Conservation (phyloP, 164 flowering plant species). For the Aristolochia fimbriata region DNA sequence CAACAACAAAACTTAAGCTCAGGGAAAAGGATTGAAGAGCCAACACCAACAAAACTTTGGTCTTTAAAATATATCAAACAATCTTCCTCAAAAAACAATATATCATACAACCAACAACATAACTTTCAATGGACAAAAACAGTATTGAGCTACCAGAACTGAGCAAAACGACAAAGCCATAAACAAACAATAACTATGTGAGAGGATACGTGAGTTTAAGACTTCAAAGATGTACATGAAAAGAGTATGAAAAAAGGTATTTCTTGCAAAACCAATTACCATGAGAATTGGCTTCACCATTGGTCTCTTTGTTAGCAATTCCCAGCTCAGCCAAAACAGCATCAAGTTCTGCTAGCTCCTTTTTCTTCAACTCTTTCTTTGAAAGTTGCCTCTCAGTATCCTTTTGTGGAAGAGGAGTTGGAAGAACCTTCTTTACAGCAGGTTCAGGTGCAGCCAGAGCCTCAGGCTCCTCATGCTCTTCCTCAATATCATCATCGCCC, state of each 20-base stretch:
- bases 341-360: slow-evolving; percentile 81
- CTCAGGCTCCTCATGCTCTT: slow-evolving; percentile 61
- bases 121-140: no score
- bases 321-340: slow-evolving; percentile 84
- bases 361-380: slow-evolving; percentile 83
- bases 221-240: background rate
- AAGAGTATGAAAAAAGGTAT: no score
- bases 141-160: no score
- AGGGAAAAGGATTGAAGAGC: no score
- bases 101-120: no score
- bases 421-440: slow-evolving; percentile 32
- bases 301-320: slow-evolving; percentile 28
- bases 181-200: background rate
- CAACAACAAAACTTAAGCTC: no score
- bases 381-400: slow-evolving; percentile 87
- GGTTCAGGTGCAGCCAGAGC: slow-evolving; percentile 33
- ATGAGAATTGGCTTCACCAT: slow-evolving; percentile 31
- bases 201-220: background rate
- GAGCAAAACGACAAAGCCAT: no score
- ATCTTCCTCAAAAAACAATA: no score
- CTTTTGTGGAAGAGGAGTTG: slow-evolving; percentile 35
- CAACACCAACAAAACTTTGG: no score
- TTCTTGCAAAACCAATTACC: slow-evolving; percentile 24
- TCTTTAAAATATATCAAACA: no score
- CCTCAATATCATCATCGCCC: slow-evolving; percentile 69